Percentiles rank a stretch among this genome's conserved stretches.
These are phyloP conservation scores for Aspergillus baeticus DNA, from an alignment of 495 filamentous ascomycete genomes.

Conservation along the genomic window DNA sequence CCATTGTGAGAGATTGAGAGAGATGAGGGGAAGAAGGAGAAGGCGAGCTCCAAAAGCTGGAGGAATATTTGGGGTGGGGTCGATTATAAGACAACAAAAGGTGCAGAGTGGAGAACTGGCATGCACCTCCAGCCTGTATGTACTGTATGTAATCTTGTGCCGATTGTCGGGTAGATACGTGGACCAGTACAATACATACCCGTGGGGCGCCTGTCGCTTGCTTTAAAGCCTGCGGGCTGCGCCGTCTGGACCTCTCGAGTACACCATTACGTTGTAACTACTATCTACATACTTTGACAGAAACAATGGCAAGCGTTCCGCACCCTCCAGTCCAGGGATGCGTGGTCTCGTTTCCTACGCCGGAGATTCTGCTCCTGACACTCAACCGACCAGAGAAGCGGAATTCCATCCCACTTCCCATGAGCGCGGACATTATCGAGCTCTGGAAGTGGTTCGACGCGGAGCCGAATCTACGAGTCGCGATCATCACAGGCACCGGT, in stretches of 20 bases:
- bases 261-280: too few species aligned
- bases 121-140: background rate
- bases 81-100: background rate
- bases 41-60: background rate
- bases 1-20: background rate
- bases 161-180: background rate
- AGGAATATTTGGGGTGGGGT: background rate
- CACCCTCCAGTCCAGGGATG: slow-evolving; percentile 28
- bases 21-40: background rate
- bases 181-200: too few species aligned
- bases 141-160: too few species aligned
- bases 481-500: slow-evolving; percentile 55
- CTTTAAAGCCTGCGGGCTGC: too few species aligned
- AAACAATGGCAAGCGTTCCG: slow-evolving; percentile 15
- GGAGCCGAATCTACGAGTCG: slow-evolving; percentile 51
- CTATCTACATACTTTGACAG: too few species aligned
- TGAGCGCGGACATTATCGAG: slow-evolving; percentile 46
- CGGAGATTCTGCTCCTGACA: slow-evolving; percentile 42
- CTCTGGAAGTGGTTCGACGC: slow-evolving; percentile 53
- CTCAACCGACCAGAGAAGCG: slow-evolving; percentile 46
- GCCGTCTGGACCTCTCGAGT: too few species aligned
- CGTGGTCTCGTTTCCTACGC: slow-evolving; percentile 40
- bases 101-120: background rate
- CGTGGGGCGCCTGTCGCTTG: too few species aligned
- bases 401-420: slow-evolving; percentile 46